Percentiles rank a stretch among this genome's conserved stretches.
These are phyloP conservation scores for Cladosporium sp. DNA, from an alignment of 2,329 filamentous ascomycete species.

Conservation along the genomic window DNA sequence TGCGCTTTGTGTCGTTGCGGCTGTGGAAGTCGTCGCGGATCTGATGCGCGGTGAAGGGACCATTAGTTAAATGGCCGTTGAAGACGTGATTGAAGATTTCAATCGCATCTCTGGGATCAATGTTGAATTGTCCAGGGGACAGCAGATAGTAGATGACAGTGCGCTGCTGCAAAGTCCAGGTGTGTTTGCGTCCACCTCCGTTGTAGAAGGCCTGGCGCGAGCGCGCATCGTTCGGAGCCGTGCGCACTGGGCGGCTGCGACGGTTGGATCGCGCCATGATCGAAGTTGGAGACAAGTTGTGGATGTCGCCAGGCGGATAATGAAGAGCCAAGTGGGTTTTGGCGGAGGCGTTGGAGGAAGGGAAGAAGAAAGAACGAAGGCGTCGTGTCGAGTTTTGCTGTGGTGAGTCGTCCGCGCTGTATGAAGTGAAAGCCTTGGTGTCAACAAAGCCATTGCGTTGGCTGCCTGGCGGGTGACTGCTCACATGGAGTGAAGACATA, in stretches of 20 bases:
- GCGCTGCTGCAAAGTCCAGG: neutral
- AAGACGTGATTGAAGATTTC: neutral
- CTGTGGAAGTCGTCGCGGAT: neutral
- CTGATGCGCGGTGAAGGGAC: neutral
- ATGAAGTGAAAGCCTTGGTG: too few relatives aligned
- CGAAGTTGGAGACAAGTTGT: neutral
- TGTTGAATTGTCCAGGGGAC: neutral
- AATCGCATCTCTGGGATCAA: neutral
- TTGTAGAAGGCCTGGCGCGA: neutral
- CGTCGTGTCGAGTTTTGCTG: neutral
- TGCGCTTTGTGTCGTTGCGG: neutral
- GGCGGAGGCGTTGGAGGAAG: neutral
- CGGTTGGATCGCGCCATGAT: too few relatives aligned
- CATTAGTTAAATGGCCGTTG: neutral
- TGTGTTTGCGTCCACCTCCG: neutral
- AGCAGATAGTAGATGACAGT: neutral
- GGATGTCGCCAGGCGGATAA: neutral
- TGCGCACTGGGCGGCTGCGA: too few relatives aligned
- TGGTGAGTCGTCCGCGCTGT: too few relatives aligned
- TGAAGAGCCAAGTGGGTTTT: neutral
- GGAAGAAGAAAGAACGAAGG: neutral
- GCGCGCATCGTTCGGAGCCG: neutral
- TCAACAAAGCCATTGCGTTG: too few relatives aligned
- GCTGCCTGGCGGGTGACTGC: too few relatives aligned
- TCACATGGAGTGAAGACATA: too few relatives aligned